A percentile compares a stretch with the other conserved stretches of the same genome.
Conservation (phyloP, 1,139 yeast genomes). For the Kluyveromyces sp. region DNA sequence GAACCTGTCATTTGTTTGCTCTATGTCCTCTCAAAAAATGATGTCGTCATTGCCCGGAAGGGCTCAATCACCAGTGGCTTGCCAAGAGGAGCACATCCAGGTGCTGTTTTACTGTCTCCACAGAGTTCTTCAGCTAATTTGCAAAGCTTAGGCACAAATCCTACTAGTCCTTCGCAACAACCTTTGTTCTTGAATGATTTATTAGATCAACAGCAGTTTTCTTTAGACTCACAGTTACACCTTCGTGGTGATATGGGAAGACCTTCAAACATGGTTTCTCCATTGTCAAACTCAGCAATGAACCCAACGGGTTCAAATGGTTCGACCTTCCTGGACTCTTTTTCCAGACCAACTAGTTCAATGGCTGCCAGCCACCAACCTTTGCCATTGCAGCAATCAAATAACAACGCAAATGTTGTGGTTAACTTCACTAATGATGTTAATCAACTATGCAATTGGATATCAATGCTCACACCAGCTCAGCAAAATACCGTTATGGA, state of each 20-base stretch:
- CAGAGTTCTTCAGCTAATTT: constrained; percentile 10
- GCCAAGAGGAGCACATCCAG: constrained; percentile 30
- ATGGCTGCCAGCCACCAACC: constrained; percentile 17
- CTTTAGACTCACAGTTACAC: constrained; percentile 7
- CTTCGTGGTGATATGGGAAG: constrained; percentile 18
- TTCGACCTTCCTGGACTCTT: constrained; percentile 18
- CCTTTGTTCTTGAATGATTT: constrained; percentile 18
- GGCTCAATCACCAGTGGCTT: constrained; percentile 12
- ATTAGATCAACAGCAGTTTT: constrained; percentile 16
- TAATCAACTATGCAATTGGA: constrained; percentile 52
- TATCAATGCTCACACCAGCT: constrained; percentile 45
- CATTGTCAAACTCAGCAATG: constrained; percentile 15
- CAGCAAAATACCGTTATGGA: constrained; percentile 57
- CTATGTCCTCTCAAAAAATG: constrained; percentile 8
- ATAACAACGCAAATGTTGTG: constrained; percentile 19
- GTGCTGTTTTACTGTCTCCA: constrained; percentile 32
- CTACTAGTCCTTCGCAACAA: constrained; percentile 15
- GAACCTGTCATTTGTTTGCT: not conserved
- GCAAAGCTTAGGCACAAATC: constrained; percentile 6
- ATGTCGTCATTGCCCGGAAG: constrained; percentile 10
- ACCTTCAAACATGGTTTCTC: constrained; percentile 20
- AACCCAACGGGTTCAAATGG: constrained; percentile 12
- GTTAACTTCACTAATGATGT: constrained; percentile 39
- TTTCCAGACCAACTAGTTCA: constrained; percentile 32
- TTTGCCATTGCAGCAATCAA: constrained; percentile 8